Percentiles rank a stretch among this genome's conserved stretches.
These are phyloP conservation scores for Trichoderma afroharzianum DNA, from an alignment of 2,329 filamentous ascomycete species.

Conservation along the genomic window DNA sequence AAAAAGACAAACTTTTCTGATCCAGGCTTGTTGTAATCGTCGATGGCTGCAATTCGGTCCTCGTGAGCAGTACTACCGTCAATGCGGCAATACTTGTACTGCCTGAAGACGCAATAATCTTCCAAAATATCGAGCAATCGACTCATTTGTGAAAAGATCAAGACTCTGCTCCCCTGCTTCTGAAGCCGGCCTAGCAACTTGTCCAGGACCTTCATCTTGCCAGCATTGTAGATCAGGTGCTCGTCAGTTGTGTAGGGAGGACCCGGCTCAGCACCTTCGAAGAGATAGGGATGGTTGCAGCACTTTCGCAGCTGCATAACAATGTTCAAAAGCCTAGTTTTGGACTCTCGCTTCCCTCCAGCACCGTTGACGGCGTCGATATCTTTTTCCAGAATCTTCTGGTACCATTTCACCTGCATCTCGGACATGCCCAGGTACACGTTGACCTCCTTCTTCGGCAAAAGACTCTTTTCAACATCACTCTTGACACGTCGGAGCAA, in stretches of 20 bases:
- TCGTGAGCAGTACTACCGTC: slow-evolving; percentile 96
- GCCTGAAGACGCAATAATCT: slow-evolving; percentile 95
- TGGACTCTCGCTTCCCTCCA: slow-evolving; percentile 93
- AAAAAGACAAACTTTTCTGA: slow-evolving; percentile 98
- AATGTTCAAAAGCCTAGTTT: slow-evolving; percentile 94
- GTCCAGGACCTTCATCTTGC: slow-evolving; percentile 97
- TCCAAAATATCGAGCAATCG: slow-evolving; percentile 94
- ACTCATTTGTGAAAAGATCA: slow-evolving; percentile 99
- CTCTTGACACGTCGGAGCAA: slow-evolving; percentile 92
- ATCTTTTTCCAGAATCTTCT: slow-evolving; percentile 98
- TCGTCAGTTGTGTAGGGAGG: slow-evolving; percentile 98
- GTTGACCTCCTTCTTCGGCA: slow-evolving; percentile 97
- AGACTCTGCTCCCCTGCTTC: slow-evolving; percentile 84
- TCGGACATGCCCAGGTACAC: slow-evolving; percentile 97
- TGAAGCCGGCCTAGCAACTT: slow-evolving; percentile 82
- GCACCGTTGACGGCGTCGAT: slow-evolving; percentile 98
- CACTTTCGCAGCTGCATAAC: slow-evolving; percentile 99
- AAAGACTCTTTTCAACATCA: slow-evolving; percentile 94
- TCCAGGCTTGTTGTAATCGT: slow-evolving; percentile 93
- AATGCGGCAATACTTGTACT: slow-evolving; percentile 95
- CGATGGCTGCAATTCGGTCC: slow-evolving; percentile 94
- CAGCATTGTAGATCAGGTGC: slow-evolving; percentile 87
- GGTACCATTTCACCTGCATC: slow-evolving; percentile 99
- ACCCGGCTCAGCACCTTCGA: slow-evolving; percentile 94
- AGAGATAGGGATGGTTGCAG: slow-evolving; percentile 97